Evolutionary conservation across 2,329 filamentous ascomycete species (phyloP), one percentile per base, ranked within the genome.

Genomic region (Colletotrichum siamense): DNA sequence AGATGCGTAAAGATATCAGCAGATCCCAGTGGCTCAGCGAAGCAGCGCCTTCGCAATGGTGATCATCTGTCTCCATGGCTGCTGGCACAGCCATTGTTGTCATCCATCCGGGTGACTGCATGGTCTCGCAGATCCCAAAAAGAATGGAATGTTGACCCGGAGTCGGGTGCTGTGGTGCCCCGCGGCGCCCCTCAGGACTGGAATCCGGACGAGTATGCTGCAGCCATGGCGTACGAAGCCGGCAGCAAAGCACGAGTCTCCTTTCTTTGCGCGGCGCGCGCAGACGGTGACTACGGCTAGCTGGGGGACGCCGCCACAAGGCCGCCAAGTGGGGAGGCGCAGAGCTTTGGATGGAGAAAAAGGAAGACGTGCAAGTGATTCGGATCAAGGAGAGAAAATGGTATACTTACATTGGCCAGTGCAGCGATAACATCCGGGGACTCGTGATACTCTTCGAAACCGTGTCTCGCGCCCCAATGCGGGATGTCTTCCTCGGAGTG

Each of bases 391-490:
- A 36, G 15, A 76, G 78, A 75, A 63, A 77, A 73, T 62, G 24
- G 70, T 62, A 66, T 79, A 89, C 93, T 87, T 87, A 96, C 94
- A 83, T 94, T 96, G 69, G 94, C 95, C 78, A 98, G 89, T 79
- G 96, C 91, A 73, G 94, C 94, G 80, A 98, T 94, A 81, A 98
- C 96, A 82, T 98, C 95, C 79, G 96, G 95, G 7, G 95, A 98
- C 82, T 95, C 94, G 83, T 98, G 96, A 84, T 98, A 95, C 80
- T 96, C 94, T 82, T 98, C 95, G 88, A 97, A 98, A 64, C 96
- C 96, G 86, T 98, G 96, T 65, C 96, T 92, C 84, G 90, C 90
- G 9, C 91, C 90, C 88, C 89, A 91, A 79, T 89, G 88, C 59
- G 86, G 85, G 36, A 88, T 83, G 57, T 89, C 88, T 5, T 89